Percentiles rank a stretch among this genome's conserved stretches.
These are phyloP conservation scores for Cyberlindnera maclurae DNA, from an alignment of 805 yeast genomes.

Conservation along the genomic window DNA sequence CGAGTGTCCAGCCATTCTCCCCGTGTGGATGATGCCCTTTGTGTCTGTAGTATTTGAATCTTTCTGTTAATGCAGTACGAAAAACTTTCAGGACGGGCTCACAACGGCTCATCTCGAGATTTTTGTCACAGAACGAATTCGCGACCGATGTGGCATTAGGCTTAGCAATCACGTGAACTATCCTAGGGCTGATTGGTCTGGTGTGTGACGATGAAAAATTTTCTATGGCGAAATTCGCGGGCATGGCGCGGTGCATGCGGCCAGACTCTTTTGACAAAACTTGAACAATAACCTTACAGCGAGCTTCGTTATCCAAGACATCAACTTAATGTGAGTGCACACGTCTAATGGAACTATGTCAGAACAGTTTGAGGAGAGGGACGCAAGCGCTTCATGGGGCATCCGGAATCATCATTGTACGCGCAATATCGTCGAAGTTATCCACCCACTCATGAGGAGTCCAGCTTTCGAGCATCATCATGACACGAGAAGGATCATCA, in stretches of 20 bases:
- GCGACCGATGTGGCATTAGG: slow-evolving; percentile 9
- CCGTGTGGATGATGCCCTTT: neutral
- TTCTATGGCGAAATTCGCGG: slow-evolving; percentile 2
- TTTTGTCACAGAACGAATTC: slow-evolving; percentile 7
- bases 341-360: no score
- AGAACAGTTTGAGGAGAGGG: no score
- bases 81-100: slow-evolving; percentile 11
- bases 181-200: slow-evolving; percentile 4
- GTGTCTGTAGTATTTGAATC: no score
- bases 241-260: neutral
- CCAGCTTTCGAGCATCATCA: no score
- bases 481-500: no score
- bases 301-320: slow-evolving; percentile 6
- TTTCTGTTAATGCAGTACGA: neutral
- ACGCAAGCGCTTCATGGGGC: no score
- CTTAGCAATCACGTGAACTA: slow-evolving; percentile 3
- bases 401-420: no score
- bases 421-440: no score
- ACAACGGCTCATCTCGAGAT: slow-evolving; percentile 8
- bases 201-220: slow-evolving; percentile 19
- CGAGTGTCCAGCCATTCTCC: slow-evolving; percentile 61
- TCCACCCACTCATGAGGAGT: no score
- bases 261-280: slow-evolving; percentile 3
- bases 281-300: neutral
- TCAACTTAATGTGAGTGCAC: slow-evolving; percentile 21